Percentiles rank a stretch among this genome's conserved stretches.
Conservation (phyloP, 2,329 filamentous ascomycete species). For the Tricladium varicosporioides region DNA sequence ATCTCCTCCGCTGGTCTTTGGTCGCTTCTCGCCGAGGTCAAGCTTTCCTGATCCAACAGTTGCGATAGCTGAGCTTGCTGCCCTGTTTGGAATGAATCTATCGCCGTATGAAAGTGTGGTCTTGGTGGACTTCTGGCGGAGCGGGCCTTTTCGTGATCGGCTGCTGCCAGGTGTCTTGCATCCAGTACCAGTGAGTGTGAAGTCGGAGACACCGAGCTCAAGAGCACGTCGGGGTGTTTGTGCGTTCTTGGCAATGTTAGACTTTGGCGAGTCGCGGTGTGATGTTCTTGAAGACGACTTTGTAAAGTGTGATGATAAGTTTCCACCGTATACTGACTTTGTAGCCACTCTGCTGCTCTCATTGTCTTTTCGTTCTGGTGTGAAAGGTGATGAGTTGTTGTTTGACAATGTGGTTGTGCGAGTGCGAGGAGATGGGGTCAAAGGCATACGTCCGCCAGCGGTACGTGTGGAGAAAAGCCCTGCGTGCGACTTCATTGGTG, state of each 20-base stretch:
- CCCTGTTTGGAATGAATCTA: slow-evolving; percentile 93
- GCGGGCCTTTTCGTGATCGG: slow-evolving; percentile 52
- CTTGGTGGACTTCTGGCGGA: slow-evolving; percentile 62
- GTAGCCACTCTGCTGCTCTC: slow-evolving; percentile 49
- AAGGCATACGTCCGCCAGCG: slow-evolving; percentile 89
- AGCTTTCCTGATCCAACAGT: slow-evolving; percentile 82
- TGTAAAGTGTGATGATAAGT: slow-evolving; percentile 75
- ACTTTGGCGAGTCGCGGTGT: slow-evolving; percentile 89
- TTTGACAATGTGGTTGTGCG: slow-evolving; percentile 51
- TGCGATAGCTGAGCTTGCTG: slow-evolving; percentile 82
- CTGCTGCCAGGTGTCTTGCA: slow-evolving; percentile 58
- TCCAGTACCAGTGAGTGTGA: slow-evolving; percentile 83
- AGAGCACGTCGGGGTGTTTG: slow-evolving; percentile 78
- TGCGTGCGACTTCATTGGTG: slow-evolving; percentile 91
- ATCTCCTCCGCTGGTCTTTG: slow-evolving; percentile 69
- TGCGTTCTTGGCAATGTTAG: slow-evolving; percentile 78
- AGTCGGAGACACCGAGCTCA: slow-evolving; percentile 90
- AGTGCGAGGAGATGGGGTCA: slow-evolving; percentile 83
- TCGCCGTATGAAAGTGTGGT: slow-evolving; percentile 81
- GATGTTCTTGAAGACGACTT: slow-evolving; percentile 64
- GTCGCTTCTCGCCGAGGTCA: slow-evolving; percentile 65
- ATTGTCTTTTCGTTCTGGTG: slow-evolving; percentile 61
- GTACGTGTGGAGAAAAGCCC: slow-evolving; percentile 90
- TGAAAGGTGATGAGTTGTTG: slow-evolving; percentile 72
- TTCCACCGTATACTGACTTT: slow-evolving; percentile 78